phyloP scores from a whole-genome alignment of 2,329 filamentous ascomycete genomes.

The Exserohilum turcica region DNA sequence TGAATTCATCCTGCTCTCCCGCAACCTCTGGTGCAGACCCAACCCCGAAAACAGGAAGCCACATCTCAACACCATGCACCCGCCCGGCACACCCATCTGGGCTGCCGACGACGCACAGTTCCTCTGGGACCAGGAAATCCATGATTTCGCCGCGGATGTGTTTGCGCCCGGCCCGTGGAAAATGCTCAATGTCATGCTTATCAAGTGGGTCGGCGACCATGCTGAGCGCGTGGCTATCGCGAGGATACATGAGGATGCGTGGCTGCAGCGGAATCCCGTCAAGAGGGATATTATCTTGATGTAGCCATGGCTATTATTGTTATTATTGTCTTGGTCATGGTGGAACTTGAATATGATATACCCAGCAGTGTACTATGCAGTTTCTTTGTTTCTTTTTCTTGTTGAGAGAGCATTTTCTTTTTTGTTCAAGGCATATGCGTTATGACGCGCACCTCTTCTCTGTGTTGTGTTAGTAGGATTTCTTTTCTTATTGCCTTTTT shows the following conservation, averaged over 20 bases:
- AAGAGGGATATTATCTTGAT: conserved; percentile 34
- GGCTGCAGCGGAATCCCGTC: conserved; percentile 24
- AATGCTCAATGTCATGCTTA: conserved; percentile 43
- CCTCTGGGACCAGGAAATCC: conserved; percentile 35
- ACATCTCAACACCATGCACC: conserved; percentile 29
- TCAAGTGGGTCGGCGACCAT: conserved; percentile 34
- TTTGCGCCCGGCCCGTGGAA: conserved; percentile 37
- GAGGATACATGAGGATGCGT: conserved; percentile 42
- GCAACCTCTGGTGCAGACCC: conserved; percentile 32
- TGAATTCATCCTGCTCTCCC: conserved; percentile 38
- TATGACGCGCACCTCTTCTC: no score
- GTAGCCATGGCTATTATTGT: conserved; percentile 5
- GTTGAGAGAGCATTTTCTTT: no score
- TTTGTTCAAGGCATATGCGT: no score
- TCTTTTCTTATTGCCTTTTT: no score
- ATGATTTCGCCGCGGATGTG: conserved; percentile 31
- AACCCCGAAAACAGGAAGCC: conserved; percentile 18
- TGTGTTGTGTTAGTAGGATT: no score
- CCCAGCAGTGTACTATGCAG: no score
- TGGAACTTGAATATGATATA: no score
- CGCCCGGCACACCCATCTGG: conserved; percentile 43
- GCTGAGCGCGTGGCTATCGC: conserved; percentile 40
- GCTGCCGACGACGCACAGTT: conserved; percentile 31
- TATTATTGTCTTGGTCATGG: no score
- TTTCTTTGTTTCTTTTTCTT: no score